These are phyloP conservation scores for Perilla frutescens DNA, from an alignment of 257 asterid species.

Conservation along the genomic window DNA sequence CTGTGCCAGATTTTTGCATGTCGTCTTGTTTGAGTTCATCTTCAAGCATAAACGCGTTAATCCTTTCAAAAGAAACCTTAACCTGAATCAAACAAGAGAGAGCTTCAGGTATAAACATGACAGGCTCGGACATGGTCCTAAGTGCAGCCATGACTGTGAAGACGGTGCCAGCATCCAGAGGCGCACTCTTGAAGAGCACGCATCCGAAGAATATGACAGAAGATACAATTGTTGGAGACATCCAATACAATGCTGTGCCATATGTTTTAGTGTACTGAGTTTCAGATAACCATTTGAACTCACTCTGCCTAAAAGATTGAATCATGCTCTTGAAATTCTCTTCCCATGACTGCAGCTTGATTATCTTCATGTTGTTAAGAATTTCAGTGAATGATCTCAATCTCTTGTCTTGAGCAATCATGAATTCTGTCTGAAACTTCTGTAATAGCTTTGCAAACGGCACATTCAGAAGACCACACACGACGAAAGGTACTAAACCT, in stretches of 20 bases:
- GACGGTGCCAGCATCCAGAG: constrained; percentile 64
- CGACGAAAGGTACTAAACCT: constrained; percentile 60
- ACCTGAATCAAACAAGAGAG: constrained; percentile 67
- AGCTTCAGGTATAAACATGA: constrained; percentile 64
- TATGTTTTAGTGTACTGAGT: constrained; percentile 51
- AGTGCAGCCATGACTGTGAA: constrained; percentile 73
- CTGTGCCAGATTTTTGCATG: background rate
- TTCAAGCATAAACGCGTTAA: constrained; percentile 61
- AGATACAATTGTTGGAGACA: constrained; percentile 72
- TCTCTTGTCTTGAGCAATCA: constrained; percentile 70
- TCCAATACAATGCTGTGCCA: constrained; percentile 59
- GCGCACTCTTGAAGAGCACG: constrained; percentile 55
- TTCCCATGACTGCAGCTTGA: constrained; percentile 86
- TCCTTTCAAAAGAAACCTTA: constrained; percentile 71
- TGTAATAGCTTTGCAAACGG: constrained; percentile 75
- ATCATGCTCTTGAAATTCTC: constrained; percentile 62
- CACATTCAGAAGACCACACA: constrained; percentile 63
- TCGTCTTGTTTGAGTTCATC: constrained; percentile 63
- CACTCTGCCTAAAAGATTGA: constrained; percentile 52
- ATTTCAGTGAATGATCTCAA: constrained; percentile 70
- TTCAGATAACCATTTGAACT: constrained; percentile 68
- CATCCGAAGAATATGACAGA: constrained; percentile 67
- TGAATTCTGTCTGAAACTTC: constrained; percentile 67
- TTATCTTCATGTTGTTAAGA: constrained; percentile 76
- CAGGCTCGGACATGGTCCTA: constrained; percentile 71